Percentiles rank a stretch among this genome's conserved stretches.
Conservation (phyloP, 1,284 basidiomycete species). For the Heterobasidion annosum region DNA sequence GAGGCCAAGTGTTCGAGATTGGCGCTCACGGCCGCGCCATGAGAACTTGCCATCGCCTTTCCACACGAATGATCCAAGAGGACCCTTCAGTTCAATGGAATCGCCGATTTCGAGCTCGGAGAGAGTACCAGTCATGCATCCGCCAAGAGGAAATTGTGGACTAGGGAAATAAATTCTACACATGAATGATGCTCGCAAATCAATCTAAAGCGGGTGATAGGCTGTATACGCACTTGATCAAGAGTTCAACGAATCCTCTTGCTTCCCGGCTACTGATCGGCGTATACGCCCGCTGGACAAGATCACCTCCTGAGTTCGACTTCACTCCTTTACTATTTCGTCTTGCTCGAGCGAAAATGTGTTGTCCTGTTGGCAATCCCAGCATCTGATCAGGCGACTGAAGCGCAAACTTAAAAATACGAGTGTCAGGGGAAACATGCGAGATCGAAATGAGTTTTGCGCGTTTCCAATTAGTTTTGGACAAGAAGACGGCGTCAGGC, state of each 20-base stretch:
- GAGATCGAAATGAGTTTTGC: conserved; percentile 19
- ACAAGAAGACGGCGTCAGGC: background rate
- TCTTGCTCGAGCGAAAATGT: conserved; percentile 44
- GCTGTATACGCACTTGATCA: background rate
- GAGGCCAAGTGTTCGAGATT: background rate
- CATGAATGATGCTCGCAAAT: background rate
- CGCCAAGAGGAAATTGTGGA: background rate
- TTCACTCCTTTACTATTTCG: background rate
- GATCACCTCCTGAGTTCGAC: background rate
- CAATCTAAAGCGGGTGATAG: background rate
- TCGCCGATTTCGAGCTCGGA: background rate
- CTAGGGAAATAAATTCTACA: background rate
- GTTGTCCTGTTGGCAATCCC: conserved; percentile 58
- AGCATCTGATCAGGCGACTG: conserved; percentile 33
- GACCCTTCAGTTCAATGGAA: background rate
- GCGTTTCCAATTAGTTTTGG: background rate
- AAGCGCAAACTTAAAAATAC: conserved; percentile 47
- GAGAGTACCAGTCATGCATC: background rate
- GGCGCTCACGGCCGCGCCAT: background rate
- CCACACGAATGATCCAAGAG: background rate
- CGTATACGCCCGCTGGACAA: background rate
- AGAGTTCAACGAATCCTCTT: background rate
- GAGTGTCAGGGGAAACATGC: conserved; percentile 37
- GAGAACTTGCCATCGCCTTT: background rate
- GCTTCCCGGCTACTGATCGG: background rate